These are phyloP conservation scores for Colletotrichum musicola DNA, from an alignment of 2,329 filamentous ascomycete genomes.

Conservation along the genomic window DNA sequence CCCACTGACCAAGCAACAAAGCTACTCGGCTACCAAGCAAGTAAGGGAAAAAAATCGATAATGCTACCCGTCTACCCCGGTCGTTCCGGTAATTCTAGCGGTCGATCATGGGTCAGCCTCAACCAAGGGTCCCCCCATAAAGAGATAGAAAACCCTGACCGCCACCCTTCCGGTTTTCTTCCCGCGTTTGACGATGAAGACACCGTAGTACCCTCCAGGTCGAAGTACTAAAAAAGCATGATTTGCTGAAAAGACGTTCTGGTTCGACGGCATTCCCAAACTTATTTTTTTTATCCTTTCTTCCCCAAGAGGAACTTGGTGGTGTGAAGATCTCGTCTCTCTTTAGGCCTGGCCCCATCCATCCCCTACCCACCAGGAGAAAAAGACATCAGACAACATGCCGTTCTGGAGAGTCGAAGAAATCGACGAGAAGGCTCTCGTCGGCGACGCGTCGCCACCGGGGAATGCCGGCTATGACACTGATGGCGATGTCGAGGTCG, in stretches of 20 bases:
- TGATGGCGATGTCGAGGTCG: slow-evolving; percentile 13
- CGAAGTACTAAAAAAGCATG: slow-evolving; percentile 8
- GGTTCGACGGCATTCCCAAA: neutral
- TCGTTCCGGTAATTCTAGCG: slow-evolving; percentile 25
- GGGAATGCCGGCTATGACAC: neutral
- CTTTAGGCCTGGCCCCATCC: neutral
- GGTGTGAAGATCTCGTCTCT: neutral
- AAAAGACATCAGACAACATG: slow-evolving; percentile 1
- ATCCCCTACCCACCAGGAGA: too few relatives aligned
- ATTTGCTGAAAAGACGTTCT: slow-evolving; percentile 8
- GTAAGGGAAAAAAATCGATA: neutral
- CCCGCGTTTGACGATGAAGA: neutral
- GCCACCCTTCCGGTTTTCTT: neutral
- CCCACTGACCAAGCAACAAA: slow-evolving; percentile 21
- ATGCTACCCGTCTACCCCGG: slow-evolving; percentile 8
- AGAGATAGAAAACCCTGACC: neutral
- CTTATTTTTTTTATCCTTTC: neutral
- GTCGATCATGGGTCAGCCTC: slow-evolving; percentile 31
- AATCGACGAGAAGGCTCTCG: slow-evolving; percentile 4
- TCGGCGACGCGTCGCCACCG: neutral
- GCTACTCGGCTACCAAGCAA: neutral
- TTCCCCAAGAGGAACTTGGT: neutral
- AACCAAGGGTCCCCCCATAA: slow-evolving; percentile 19
- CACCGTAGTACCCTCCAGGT: neutral
- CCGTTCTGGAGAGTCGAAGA: slow-evolving; percentile 8